Base-by-base conservation (phyloP, 208 protist species). In the Acanthamoeba culbertsoni region DNA sequence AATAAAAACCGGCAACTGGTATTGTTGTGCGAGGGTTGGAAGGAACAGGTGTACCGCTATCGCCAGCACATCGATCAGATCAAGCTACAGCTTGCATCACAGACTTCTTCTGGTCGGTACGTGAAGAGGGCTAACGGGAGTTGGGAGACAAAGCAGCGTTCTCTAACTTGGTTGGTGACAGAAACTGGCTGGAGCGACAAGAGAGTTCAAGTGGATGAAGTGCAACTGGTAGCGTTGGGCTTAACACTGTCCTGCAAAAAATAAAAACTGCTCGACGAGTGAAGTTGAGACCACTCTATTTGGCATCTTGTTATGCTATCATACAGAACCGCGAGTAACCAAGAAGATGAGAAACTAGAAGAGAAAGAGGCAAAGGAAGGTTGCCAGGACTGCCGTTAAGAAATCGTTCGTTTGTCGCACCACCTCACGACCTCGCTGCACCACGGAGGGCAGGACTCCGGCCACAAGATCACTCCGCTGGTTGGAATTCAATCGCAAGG, bases 1-100 rank as follows among this genome's bases (percentile, higher is more conserved):
- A 40, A 79, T 10, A 79, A 79, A n/a, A 79, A 79, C 28, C 68
- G 37, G 4, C 33, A 79, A 40, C 28, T 79, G 68, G 48, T 79
- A 40, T 4, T 20, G 3, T 40, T 79, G 1, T 79, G 68, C 37
- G 7, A 48, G 48, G 68, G 68, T 4, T 79, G 68, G 68, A 79
- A 79, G 68, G 68, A 79, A n/a, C 68, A 79, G 42, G 37, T 79
- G 12, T 48, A 79, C 42, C 68, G 68, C 37, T 79, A 79, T 40
- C 33, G 42, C 18, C 14, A 43, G 18, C 68, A 79, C 37, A 42
- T 79, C 12, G 12, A 48, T 3, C 26, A 12, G 10, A 33, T 79
- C 37, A 88, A 57, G 63, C 63, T n/a, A n/a, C n/a, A n/a, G n/a
- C n/a, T n/a, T n/a, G n/a, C n/a, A n/a, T n/a, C n/a, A n/a, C n/a